Evolutionary conservation across 257 asterid genomes (phyloP).

Genomic region (Solanum chmielewskii): DNA sequence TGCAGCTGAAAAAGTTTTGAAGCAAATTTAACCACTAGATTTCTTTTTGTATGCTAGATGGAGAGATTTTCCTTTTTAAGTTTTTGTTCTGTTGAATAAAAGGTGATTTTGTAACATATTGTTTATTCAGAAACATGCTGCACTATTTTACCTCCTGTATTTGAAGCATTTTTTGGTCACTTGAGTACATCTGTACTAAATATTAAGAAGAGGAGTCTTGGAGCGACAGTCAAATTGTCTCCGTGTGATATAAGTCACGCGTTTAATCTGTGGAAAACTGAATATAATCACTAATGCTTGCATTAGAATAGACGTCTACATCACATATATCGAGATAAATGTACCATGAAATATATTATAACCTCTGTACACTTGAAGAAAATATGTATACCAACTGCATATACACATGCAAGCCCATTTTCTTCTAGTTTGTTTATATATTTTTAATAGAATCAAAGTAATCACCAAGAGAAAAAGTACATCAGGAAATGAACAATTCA

Average conservation of each 20-base stretch:
- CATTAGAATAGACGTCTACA: background rate
- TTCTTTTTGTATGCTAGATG: background rate
- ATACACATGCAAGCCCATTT: background rate
- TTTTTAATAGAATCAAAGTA: background rate
- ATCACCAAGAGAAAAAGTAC: background rate
- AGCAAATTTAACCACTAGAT: background rate
- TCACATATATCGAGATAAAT: background rate
- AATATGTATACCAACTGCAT: background rate
- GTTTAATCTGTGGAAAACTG: background rate
- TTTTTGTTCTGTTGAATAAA: background rate
- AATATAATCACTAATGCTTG: background rate
- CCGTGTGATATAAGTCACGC: background rate
- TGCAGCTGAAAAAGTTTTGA: conserved; percentile 82
- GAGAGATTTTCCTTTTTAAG: background rate
- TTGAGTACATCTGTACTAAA: background rate
- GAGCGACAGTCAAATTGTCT: background rate
- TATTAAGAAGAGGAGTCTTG: background rate
- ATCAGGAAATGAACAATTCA: background rate
- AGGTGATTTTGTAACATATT: background rate
- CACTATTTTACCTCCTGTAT: background rate
- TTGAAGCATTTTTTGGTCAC: background rate
- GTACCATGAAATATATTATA: background rate
- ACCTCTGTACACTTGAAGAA: background rate
- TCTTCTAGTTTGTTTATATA: background rate
- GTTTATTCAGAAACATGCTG: background rate